Evolutionary conservation across 176 grass and related monocot genomes (phyloP).

Genomic region (Zoysia japonica): DNA sequence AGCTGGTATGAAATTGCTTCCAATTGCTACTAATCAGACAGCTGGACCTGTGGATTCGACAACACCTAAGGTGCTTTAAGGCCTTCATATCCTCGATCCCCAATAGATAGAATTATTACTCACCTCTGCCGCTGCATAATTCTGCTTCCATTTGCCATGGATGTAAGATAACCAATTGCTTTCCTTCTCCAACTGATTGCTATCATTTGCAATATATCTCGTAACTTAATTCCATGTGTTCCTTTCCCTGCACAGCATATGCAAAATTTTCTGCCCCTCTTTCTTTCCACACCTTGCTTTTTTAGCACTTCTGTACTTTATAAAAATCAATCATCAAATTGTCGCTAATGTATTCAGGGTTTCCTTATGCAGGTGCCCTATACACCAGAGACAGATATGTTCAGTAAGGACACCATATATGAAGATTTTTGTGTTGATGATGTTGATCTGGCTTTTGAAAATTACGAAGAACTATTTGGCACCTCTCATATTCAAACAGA

Average conservation of each 20-base stretch:
- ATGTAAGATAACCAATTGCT: slow-evolving; percentile 46
- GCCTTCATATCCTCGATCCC: slow-evolving; percentile 27
- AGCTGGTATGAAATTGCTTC: slow-evolving; percentile 42
- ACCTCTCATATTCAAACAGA: slow-evolving; percentile 61
- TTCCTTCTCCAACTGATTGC: slow-evolving; percentile 14
- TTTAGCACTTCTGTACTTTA: background rate
- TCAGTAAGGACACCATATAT: slow-evolving; percentile 73
- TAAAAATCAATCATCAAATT: background rate
- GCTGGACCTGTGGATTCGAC: slow-evolving; percentile 49
- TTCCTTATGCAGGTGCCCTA: slow-evolving; percentile 56
- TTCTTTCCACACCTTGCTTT: background rate
- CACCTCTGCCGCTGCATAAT: slow-evolving; percentile 35
- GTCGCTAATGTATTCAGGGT: slow-evolving; percentile 17
- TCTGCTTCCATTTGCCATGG: slow-evolving; percentile 26
- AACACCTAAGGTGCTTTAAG: slow-evolving; percentile 55
- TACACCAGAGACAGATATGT: slow-evolving; percentile 55
- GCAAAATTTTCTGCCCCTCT: background rate
- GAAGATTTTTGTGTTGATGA: slow-evolving; percentile 82
- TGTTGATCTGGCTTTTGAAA: slow-evolving; percentile 78
- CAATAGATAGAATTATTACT: slow-evolving; percentile 39
- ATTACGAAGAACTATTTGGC: slow-evolving; percentile 96
- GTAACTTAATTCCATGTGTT: slow-evolving; percentile 2
- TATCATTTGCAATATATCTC: slow-evolving; percentile 14
- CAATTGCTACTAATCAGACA: slow-evolving; percentile 41
- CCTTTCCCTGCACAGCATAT: slow-evolving; percentile 1